Conservation (phyloP, 768 basidiomycete species). For the Auriscalpium microsporum region DNA sequence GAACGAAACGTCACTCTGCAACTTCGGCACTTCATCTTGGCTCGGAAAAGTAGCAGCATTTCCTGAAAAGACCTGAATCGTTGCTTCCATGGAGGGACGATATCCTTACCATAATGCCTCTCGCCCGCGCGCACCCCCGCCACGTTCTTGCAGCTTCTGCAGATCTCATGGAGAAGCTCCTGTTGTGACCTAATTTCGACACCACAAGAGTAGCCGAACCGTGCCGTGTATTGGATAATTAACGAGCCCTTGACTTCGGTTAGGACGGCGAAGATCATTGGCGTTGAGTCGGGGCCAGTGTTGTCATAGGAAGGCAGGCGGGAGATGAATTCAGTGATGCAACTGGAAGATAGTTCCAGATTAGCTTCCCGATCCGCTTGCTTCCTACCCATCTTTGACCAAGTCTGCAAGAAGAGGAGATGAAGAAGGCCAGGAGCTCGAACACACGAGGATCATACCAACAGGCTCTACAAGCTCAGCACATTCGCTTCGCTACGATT, state of each 20-base stretch:
- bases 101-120: constrained; percentile 71
- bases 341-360: constrained; percentile 31
- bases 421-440: no score
- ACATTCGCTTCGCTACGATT: constrained; percentile 50
- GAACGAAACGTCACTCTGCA: background rate
- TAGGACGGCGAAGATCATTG: constrained; percentile 79
- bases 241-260: constrained; percentile 90
- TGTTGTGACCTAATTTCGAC: constrained; percentile 78
- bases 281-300: constrained; percentile 72
- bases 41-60: constrained; percentile 67
- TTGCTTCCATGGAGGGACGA: background rate
- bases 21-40: constrained; percentile 86
- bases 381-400: constrained; percentile 64
- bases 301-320: constrained; percentile 90
- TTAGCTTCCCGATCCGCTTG: background rate
- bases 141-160: constrained; percentile 68
- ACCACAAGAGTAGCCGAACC: constrained; percentile 78
- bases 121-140: constrained; percentile 81
- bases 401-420: constrained; percentile 46
- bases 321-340: constrained; percentile 93
- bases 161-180: constrained; percentile 73
- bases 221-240: constrained; percentile 78
- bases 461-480: constrained; percentile 66
- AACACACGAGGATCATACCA: constrained; percentile 31
- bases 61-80: constrained; percentile 43